phyloP scores from a whole-genome alignment of 129 eudicot species.

The Flaveria robusta region DNA sequence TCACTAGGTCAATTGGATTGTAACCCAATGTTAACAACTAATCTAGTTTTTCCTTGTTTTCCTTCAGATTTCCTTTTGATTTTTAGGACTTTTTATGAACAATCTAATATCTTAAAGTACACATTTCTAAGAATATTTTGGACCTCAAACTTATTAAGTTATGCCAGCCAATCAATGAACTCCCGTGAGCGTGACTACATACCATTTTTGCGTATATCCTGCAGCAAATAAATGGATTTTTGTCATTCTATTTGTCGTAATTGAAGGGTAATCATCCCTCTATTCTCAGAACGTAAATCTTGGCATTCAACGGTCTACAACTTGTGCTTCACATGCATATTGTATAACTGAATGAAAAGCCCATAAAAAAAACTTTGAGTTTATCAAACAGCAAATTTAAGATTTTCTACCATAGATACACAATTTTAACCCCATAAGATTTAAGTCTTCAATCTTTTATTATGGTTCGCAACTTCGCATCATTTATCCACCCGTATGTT shows the following conservation, averaged over 20 bases:
- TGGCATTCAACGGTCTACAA: slow-evolving; percentile 8
- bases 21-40: no score
- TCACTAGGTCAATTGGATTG: no score
- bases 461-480: no score
- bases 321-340: slow-evolving; percentile 17
- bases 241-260: slow-evolving; percentile 22
- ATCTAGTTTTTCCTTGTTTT: no score
- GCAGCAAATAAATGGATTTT: slow-evolving; percentile 11
- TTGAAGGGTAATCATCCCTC: slow-evolving; percentile 16
- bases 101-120: background rate
- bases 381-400: no score
- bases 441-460: no score
- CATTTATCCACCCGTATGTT: no score
- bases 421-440: no score
- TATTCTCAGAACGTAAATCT: slow-evolving; percentile 12
- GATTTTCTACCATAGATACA: no score
- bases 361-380: background rate
- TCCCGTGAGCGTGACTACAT: slow-evolving; percentile 27
- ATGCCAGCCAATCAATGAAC: slow-evolving; percentile 32
- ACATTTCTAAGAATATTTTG: background rate
- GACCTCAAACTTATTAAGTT: slow-evolving; percentile 22
- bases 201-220: slow-evolving; percentile 13
- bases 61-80: no score
- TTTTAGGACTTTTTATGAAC: no score
- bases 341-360: background rate